Percentiles rank a stretch among this genome's conserved stretches.
These are phyloP conservation scores for Ophiognomonia clavigignenti-juglandacearum DNA, from an alignment of 2,329 filamentous ascomycete species.

Conservation along the genomic window DNA sequence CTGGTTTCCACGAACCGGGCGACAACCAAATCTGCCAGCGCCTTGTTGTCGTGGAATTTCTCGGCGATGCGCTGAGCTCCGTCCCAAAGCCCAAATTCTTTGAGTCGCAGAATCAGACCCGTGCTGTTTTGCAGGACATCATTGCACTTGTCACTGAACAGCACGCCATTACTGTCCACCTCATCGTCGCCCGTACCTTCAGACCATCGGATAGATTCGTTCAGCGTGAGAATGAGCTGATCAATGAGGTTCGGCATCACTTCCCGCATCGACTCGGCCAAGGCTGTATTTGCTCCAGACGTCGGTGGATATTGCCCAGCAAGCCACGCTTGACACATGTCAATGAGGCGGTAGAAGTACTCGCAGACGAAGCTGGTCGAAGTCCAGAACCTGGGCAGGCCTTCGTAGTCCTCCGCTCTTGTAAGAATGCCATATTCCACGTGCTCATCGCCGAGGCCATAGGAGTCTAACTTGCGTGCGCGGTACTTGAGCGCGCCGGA, in stretches of 20 bases:
- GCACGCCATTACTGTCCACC: constrained; percentile 39
- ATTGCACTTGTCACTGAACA: constrained; percentile 46
- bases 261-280: constrained; percentile 41
- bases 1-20: constrained; percentile 44
- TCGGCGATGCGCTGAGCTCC: constrained; percentile 54
- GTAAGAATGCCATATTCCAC: constrained; percentile 61
- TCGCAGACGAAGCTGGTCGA: constrained; percentile 60
- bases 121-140: constrained; percentile 5
- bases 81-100: constrained; percentile 52
- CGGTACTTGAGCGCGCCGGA: constrained; percentile 67
- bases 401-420: constrained; percentile 52
- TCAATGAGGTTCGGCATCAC: constrained; percentile 49
- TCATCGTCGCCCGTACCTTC: constrained; percentile 39
- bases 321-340: constrained; percentile 53
- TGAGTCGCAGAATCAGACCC: constrained; percentile 48
- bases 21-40: constrained; percentile 52
- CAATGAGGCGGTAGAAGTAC: constrained; percentile 55
- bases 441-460: constrained; percentile 66
- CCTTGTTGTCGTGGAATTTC: constrained; percentile 50
- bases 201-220: constrained; percentile 49
- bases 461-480: constrained; percentile 60
- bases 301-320: constrained; percentile 36
- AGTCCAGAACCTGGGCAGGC: constrained; percentile 81
- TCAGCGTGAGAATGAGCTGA: constrained; percentile 48
- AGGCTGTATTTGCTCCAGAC: constrained; percentile 27